phyloP scores from a whole-genome alignment of 495 filamentous ascomycete species.

The Stereocaulon alpinum region DNA sequence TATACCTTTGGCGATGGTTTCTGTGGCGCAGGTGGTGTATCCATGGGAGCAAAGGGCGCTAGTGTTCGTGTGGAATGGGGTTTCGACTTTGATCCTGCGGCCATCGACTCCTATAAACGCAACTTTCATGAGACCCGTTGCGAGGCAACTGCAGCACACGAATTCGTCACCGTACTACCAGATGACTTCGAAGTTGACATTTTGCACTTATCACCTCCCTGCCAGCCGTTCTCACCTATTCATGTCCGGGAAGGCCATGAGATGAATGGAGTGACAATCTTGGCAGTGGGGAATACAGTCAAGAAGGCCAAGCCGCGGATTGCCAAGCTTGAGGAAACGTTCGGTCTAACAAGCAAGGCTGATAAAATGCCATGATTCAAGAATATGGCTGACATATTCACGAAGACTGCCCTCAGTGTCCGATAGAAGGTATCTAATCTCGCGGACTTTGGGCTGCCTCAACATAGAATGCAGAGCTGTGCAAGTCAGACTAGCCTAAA shows the following conservation, averaged over 20 bases:
- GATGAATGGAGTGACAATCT: constrained; percentile 57
- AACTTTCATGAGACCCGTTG: constrained; percentile 47
- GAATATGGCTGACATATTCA: constrained; percentile 54
- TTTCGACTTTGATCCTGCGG: constrained; percentile 48
- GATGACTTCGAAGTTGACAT: constrained; percentile 48
- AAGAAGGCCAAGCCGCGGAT: constrained; percentile 52
- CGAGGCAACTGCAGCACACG: constrained; percentile 34
- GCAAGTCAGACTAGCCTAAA: too few species aligned
- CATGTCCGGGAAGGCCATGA: constrained; percentile 56
- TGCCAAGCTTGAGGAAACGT: constrained; percentile 77
- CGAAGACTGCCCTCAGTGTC: constrained; percentile 57
- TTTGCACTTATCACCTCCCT: constrained; percentile 73
- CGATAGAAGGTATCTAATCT: constrained; percentile 44
- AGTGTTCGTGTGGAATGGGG: constrained; percentile 50
- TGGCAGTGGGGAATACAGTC: constrained; percentile 50
- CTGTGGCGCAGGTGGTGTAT: constrained; percentile 66
- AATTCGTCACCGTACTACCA: constrained; percentile 33
- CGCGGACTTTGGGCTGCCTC: constrained; percentile 50
- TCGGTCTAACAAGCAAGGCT: constrained; percentile 49
- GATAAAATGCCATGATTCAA: constrained; percentile 43
- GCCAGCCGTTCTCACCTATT: constrained; percentile 68
- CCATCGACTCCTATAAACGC: constrained; percentile 42
- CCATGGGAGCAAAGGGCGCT: constrained; percentile 54
- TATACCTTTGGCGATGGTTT: constrained; percentile 65
- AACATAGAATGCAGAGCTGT: constrained; percentile 44